phyloP scores from a whole-genome alignment of 108 stramenopile species.

The Cyclotella sp. region DNA sequence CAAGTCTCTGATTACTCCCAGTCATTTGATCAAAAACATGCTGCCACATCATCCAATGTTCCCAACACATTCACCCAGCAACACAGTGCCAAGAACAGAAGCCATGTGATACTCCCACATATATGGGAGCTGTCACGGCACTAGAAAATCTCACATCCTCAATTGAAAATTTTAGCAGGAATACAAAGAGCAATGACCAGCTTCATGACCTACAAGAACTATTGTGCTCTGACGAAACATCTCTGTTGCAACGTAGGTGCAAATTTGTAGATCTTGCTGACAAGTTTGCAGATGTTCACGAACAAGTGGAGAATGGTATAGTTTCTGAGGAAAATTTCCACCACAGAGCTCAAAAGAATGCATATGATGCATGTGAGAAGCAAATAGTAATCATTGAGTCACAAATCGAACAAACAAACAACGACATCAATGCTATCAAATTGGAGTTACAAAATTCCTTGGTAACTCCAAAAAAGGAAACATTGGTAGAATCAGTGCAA shows the following conservation, averaged over 20 bases:
- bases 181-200: not conserved
- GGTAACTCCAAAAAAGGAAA: not conserved
- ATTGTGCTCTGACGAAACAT: not conserved
- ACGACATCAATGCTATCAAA: not conserved
- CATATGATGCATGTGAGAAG: not conserved
- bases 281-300: not conserved
- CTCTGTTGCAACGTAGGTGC: not conserved
- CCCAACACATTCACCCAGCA: not conserved
- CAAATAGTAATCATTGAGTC: not conserved
- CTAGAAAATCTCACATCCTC: not conserved
- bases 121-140: not conserved
- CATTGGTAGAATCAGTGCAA: not conserved
- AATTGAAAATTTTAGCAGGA: slow-evolving; percentile 1
- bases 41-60: not conserved
- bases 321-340: not conserved
- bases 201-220: slow-evolving; percentile 3
- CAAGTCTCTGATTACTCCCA: not conserved
- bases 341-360: slow-evolving; percentile 1
- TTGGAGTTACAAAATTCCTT: not conserved
- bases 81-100: too few species aligned
- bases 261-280: not conserved
- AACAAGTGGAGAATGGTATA: not conserved
- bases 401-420: not conserved
- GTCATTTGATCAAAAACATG: not conserved
- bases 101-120: too few species aligned